Evolutionary conservation across 2,329 filamentous ascomycete species (phyloP).

Genomic region (Penicillium crustosum): DNA sequence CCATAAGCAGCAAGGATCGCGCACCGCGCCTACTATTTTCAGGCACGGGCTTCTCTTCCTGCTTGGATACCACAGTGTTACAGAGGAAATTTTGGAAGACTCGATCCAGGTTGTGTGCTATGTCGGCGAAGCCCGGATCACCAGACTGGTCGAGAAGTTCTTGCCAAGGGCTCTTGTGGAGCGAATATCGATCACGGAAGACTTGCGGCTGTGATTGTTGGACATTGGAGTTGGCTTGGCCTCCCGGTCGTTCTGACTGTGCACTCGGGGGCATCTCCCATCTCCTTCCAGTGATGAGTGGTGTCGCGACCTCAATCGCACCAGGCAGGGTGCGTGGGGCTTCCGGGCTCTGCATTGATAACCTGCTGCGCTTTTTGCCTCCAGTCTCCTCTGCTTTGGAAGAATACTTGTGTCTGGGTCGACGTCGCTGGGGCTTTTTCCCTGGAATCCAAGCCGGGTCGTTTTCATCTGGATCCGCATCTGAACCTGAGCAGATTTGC

Average conservation of each 20-base stretch:
- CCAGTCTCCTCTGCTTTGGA: slow-evolving; percentile 28
- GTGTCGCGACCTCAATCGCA: slow-evolving; percentile 44
- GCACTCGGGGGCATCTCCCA: slow-evolving; percentile 24
- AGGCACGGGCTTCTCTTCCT: background rate
- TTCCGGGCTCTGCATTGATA: slow-evolving; percentile 40
- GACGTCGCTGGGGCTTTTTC: slow-evolving; percentile 32
- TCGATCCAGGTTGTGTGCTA: slow-evolving; percentile 36
- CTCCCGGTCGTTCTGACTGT: slow-evolving; percentile 21
- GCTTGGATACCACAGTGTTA: slow-evolving; percentile 29
- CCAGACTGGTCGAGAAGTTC: slow-evolving; percentile 34
- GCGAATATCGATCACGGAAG: slow-evolving; percentile 28
- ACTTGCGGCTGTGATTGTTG: slow-evolving; percentile 22
- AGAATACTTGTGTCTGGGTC: slow-evolving; percentile 41
- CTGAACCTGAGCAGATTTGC: slow-evolving; percentile 29
- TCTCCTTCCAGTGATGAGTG: slow-evolving; percentile 40
- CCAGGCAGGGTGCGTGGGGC: slow-evolving; percentile 37
- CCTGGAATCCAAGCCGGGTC: slow-evolving; percentile 45
- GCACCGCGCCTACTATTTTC: slow-evolving; percentile 22
- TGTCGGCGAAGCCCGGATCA: slow-evolving; percentile 36
- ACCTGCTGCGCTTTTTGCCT: slow-evolving; percentile 27
- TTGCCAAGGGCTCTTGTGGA: slow-evolving; percentile 37
- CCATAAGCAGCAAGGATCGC: slow-evolving; percentile 42
- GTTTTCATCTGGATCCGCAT: slow-evolving; percentile 37
- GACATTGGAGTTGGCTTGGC: slow-evolving; percentile 4
- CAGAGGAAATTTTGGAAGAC: slow-evolving; percentile 40